Conservation (phyloP, 257 asterid species). For the Anisodus tanguticus region DNA sequence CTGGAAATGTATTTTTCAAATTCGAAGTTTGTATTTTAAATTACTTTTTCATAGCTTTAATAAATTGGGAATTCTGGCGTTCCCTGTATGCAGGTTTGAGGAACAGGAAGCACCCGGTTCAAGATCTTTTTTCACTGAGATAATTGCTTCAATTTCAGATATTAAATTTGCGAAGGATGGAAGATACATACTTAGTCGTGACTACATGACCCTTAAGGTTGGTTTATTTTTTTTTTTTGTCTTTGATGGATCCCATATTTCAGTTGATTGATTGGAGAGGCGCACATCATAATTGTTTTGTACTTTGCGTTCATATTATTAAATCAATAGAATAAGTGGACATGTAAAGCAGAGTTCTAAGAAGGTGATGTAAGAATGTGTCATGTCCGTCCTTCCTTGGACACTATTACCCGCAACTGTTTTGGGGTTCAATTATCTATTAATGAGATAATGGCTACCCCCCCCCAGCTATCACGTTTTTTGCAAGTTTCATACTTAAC, state of each 20-base stretch:
- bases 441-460: not conserved
- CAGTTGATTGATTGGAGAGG: not conserved
- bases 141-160: conserved; percentile 85
- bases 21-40: not conserved
- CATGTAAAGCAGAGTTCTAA: not conserved
- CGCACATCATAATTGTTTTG: not conserved
- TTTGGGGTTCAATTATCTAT: conserved; percentile 1
- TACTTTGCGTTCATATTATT: not conserved
- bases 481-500: not conserved
- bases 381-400: not conserved
- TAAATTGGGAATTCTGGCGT: conserved; percentile 8
- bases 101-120: conserved; percentile 90
- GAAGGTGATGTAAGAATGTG: not conserved
- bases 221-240: not conserved
- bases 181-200: conserved; percentile 81
- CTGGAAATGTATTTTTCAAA: not conserved
- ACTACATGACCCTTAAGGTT: conserved; percentile 93
- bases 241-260: conserved; percentile 15
- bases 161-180: conserved; percentile 84
- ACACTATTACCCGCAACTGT: not conserved
- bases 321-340: not conserved
- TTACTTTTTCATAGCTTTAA: conserved; percentile 13
- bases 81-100: conserved; percentile 64
- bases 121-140: conserved; percentile 86
- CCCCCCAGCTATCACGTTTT: not conserved